Evolutionary conservation across 2,329 filamentous ascomycete genomes (phyloP), one percentile per base, ranked within the genome.

Genomic region (Cucurbitaria berberidis): DNA sequence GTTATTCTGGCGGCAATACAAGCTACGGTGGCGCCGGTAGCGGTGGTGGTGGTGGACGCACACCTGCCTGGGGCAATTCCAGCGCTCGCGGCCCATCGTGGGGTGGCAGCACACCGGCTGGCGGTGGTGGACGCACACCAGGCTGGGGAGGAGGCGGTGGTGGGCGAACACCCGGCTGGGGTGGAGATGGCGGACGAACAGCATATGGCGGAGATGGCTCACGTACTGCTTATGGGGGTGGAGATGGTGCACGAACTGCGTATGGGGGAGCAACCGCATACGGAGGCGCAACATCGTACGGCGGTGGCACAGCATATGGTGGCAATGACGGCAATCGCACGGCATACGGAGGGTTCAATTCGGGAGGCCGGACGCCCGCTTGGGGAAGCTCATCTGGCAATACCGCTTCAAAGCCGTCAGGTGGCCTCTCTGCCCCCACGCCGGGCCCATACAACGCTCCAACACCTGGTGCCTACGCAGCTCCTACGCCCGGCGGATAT

Each of bases 201-300:
- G 69, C 69, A 5, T 74, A 72, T 47, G 73, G 75, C 10, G 76
- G 74, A 15, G 76, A 62, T 44, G 69, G 66, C 43, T 58, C 60
- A 45, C 68, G 71, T 29, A 80, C 78, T 30, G 69, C 74, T 5
- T 79, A 80, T 48, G 75, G n/a, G n/a, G n/a, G 75, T 27, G 67
- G 69, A 29, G 73, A 74, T 53, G 77, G 77, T 18, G 70, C 69
- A 29, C 66, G 70, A 35, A 81, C 79, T 16, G 67, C 76, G 2
- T 80, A 81, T 55, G 77, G 78, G 30, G 76, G 77, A 19, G 78
- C 89, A 45, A 93, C 91, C 7, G 85, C 90, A 2, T 96, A 96
- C 65, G 91, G 76, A 30, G 75, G 75, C 32, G 76, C 89, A 40
- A 93, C 91, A 15, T 86, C 90, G 1, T 96, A 96, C 65, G 91